phyloP scores from a whole-genome alignment of 1,284 basidiomycete genomes.

The Xerocomus amazonicus region DNA sequence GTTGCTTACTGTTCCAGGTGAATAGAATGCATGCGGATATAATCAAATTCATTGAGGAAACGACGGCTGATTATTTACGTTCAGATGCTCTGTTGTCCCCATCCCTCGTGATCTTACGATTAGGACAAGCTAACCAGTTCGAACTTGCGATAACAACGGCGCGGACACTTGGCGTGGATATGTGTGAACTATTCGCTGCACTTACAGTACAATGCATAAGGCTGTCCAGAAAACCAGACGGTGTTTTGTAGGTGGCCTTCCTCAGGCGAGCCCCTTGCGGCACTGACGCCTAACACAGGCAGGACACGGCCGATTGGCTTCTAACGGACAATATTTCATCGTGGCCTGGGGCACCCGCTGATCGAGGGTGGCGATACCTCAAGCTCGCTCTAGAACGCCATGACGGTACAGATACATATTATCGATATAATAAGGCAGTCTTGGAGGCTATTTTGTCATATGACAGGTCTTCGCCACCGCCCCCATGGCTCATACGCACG shows the following conservation, averaged over 20 bases:
- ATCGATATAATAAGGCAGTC: conserved; percentile 70
- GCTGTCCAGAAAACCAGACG: conserved; percentile 57
- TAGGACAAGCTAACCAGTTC: conserved; percentile 79
- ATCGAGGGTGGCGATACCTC: conserved; percentile 87
- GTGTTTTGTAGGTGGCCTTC: conserved; percentile 45
- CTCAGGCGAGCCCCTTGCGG: conserved; percentile 2
- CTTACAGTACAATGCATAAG: conserved; percentile 80
- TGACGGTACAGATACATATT: conserved; percentile 72
- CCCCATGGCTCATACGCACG: conserved; percentile 77
- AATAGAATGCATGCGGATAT: conserved; percentile 28
- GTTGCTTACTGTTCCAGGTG: conserved; percentile 47
- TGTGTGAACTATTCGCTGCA: conserved; percentile 80
- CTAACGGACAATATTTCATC: conserved; percentile 75
- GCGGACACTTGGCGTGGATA: conserved; percentile 75
- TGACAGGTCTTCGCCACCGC: conserved; percentile 62
- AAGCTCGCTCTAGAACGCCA: conserved; percentile 75
- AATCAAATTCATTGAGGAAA: conserved; percentile 12
- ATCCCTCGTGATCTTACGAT: conserved; percentile 72
- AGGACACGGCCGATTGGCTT: conserved; percentile 75
- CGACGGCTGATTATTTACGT: conserved; percentile 18
- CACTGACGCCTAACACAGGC: conserved; percentile 38
- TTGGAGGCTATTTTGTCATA: conserved; percentile 73
- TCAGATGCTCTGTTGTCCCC: conserved; percentile 66
- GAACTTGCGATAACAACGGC: conserved; percentile 80
- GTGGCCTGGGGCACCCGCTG: conserved; percentile 78